Evolutionary conservation across 1,284 basidiomycete genomes (phyloP).

Genomic region (Naganishia albida): DNA sequence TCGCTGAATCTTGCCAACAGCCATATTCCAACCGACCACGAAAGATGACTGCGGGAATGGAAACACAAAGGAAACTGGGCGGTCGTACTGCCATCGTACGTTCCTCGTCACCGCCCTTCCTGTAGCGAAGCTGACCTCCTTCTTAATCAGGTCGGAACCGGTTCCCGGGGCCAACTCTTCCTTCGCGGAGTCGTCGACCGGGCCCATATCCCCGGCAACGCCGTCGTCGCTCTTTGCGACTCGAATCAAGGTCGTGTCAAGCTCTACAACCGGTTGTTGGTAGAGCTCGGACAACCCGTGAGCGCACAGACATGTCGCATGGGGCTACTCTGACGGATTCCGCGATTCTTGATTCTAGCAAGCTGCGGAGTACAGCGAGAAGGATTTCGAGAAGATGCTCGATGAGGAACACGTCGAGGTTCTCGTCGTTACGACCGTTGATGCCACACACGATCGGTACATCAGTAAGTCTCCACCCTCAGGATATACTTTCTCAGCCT

Average conservation of each 20-base stretch:
- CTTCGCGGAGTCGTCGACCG: constrained; percentile 54
- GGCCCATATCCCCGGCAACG: constrained; percentile 42
- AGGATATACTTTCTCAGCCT: not conserved
- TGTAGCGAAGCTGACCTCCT: not conserved
- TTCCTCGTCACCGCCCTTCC: not conserved
- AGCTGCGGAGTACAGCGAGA: constrained; percentile 56
- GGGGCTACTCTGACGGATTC: constrained; percentile 25
- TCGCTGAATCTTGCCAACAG: too few relatives aligned
- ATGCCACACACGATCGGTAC: constrained; percentile 59
- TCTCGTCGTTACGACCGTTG: constrained; percentile 61
- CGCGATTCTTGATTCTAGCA: not conserved
- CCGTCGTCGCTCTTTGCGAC: constrained; percentile 60
- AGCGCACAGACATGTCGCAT: constrained; percentile 35
- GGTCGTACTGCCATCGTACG: constrained; percentile 34
- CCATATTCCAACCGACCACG: not conserved
- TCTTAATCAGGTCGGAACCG: constrained; percentile 50
- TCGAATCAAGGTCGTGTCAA: constrained; percentile 58
- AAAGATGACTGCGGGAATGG: constrained; percentile 12
- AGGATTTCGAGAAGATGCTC: constrained; percentile 59
- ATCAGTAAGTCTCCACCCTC: constrained; percentile 48
- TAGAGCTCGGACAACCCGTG: constrained; percentile 51
- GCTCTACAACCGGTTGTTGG: constrained; percentile 58
- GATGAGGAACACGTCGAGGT: constrained; percentile 58
- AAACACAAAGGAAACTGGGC: constrained; percentile 24
- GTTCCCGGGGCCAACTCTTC: constrained; percentile 57